These are phyloP conservation scores for Bruguiera gymnorhiza DNA, from an alignment of 345 rosid species.

Conservation along the genomic window DNA sequence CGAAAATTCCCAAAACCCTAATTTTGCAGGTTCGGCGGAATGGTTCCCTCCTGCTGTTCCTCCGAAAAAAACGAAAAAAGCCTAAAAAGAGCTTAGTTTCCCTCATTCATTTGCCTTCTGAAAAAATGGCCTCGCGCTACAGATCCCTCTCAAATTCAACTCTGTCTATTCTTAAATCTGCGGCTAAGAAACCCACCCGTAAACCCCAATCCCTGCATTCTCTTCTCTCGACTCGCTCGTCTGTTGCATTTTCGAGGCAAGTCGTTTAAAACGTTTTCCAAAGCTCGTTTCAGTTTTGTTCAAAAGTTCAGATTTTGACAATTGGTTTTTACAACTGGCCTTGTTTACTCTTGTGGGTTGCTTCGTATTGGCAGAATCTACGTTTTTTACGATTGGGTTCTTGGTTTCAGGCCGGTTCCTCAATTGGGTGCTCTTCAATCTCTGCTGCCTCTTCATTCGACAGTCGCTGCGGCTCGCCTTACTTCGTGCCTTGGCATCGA, in stretches of 20 bases:
- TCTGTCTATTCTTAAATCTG: conserved; percentile 47
- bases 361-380: not conserved
- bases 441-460: conserved; percentile 75
- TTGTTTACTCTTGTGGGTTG: conserved; percentile 10
- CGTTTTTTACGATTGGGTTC: conserved; percentile 5
- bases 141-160: conserved; percentile 65
- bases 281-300: not conserved
- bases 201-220: conserved; percentile 42
- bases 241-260: conserved; percentile 50
- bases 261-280: not conserved
- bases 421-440: conserved; percentile 73
- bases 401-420: conserved; percentile 51
- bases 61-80: not conserved
- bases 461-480: conserved; percentile 79
- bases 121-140: conserved; percentile 67
- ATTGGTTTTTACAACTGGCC: not conserved
- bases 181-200: conserved; percentile 47
- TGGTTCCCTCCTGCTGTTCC: not conserved
- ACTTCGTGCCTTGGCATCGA: conserved; percentile 86
- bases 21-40: not conserved
- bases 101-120: not conserved
- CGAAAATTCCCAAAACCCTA: not conserved
- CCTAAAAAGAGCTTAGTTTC: not conserved
- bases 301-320: conserved; percentile 8
- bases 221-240: conserved; percentile 37